Evolutionary conservation across 805 yeast genomes (phyloP).

Genomic region (Candida incommunis): DNA sequence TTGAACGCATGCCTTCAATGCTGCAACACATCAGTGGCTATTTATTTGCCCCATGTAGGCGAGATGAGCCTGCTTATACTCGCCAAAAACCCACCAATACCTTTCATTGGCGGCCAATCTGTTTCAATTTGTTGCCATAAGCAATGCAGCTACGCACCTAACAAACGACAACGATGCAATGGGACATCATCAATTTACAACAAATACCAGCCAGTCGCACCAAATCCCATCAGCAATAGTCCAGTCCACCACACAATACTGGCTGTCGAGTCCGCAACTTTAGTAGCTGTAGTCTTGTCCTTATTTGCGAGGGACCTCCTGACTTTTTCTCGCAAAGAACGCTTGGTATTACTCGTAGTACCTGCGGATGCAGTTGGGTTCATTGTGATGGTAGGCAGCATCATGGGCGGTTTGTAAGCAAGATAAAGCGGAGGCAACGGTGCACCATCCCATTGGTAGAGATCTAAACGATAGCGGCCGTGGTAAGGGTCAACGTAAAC

Average conservation of each 20-base stretch:
- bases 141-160: neutral
- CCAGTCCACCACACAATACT: constrained; percentile 27
- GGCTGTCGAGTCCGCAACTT: constrained; percentile 8
- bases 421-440: constrained; percentile 77
- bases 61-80: too few species aligned
- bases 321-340: constrained; percentile 26
- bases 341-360: constrained; percentile 3
- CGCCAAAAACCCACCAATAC: too few species aligned
- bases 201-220: constrained; percentile 24
- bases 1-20: too few species aligned
- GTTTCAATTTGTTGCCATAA: neutral
- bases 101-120: neutral
- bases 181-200: constrained; percentile 13
- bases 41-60: too few species aligned
- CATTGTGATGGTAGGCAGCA: constrained; percentile 86
- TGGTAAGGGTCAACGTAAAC: constrained; percentile 63
- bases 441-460: constrained; percentile 60
- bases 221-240: constrained; percentile 21
- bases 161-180: constrained; percentile 2
- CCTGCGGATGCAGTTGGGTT: constrained; percentile 54
- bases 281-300: constrained; percentile 55
- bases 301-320: constrained; percentile 70
- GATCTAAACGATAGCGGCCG: constrained; percentile 64
- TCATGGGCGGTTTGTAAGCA: constrained; percentile 87
- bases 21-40: too few species aligned